Evolutionary conservation across 1,284 basidiomycete genomes (phyloP), one percentile per base, ranked within the genome.

Genomic region (Peniophora sp.): DNA sequence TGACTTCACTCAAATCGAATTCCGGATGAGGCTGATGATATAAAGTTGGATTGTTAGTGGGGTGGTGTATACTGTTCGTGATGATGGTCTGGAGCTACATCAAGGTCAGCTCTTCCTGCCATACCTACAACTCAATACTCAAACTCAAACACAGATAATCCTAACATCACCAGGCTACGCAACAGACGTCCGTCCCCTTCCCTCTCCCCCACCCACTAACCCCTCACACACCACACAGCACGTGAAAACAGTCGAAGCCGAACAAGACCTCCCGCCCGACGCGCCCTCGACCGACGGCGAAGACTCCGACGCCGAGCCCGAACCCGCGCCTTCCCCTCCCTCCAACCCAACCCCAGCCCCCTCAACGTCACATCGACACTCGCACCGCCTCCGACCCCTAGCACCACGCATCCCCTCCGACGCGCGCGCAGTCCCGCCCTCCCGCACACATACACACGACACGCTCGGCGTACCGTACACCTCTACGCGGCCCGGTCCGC

Each of bases 71-170:
- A 2, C 60, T 90, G 14, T 81, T 75, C 49, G 55, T 83, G n/a
- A 83, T 88, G 78, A 78, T 81, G 69, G 50, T 81, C 0, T 89
- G 87, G 86, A 71, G 79, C 3, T 92, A 90, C 64, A 54, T 73
- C 17, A 82, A 76, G 73, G 87, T 86, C 51, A 46, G 67, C 59
- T 34, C 49, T 34, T 24, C 42, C 37, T 20, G 24, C 47, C 35
- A 47, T 51, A 32, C 12, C 12, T 32, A 12, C 12, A 12, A 6
- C 12, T 32, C 5, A n/a, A n/a, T n/a, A 32, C 12, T 32, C 27
- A 12, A 6, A 32, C 27, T 32, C 27, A 32, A 22, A 27, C 41
- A n/a, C 54, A 84, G 85, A 73, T 85, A 24, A 65, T 85, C 17
- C 52, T 79, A 2, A 86, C 79, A 2, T 65, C 82, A 5, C 87